phyloP scores from a whole-genome alignment of 2,329 filamentous ascomycete genomes.

The Aspergillus novofumigatus region DNA sequence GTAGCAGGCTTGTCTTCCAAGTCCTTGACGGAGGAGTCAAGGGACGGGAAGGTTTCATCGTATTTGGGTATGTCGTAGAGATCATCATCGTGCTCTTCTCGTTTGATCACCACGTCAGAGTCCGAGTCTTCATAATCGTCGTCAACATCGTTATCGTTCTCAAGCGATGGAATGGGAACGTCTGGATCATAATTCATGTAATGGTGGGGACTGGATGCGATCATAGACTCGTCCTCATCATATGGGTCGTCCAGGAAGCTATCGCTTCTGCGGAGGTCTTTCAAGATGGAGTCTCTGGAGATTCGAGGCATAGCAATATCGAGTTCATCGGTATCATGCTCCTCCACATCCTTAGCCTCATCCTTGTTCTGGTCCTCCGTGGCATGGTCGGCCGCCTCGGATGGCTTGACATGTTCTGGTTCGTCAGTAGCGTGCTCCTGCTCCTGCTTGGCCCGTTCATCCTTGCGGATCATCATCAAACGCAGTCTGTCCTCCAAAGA shows the following conservation, averaged over 20 bases:
- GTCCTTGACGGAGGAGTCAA: constrained; percentile 25
- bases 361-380: background rate
- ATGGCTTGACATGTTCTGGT: constrained; percentile 34
- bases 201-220: constrained; percentile 56
- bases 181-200: constrained; percentile 73
- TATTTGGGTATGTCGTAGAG: constrained; percentile 66
- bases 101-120: constrained; percentile 58
- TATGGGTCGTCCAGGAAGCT: constrained; percentile 58
- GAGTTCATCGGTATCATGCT: constrained; percentile 49
- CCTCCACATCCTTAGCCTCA: constrained; percentile 17
- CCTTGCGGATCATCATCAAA: constrained; percentile 78
- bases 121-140: constrained; percentile 51
- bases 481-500: constrained; percentile 79
- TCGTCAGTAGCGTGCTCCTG: constrained; percentile 11
- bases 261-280: constrained; percentile 71
- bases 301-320: constrained; percentile 68
- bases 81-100: constrained; percentile 56
- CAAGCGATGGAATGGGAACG: constrained; percentile 81
- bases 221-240: constrained; percentile 60
- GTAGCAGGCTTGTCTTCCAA: constrained; percentile 33
- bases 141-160: constrained; percentile 64
- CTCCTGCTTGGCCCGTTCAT: constrained; percentile 44
- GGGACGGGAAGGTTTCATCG: constrained; percentile 49
- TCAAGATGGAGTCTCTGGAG: constrained; percentile 88
- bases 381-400: constrained; percentile 13